Evolutionary conservation across 2,329 filamentous ascomycete genomes (phyloP).

Genomic region (Fusarium tanahbumbuense): DNA sequence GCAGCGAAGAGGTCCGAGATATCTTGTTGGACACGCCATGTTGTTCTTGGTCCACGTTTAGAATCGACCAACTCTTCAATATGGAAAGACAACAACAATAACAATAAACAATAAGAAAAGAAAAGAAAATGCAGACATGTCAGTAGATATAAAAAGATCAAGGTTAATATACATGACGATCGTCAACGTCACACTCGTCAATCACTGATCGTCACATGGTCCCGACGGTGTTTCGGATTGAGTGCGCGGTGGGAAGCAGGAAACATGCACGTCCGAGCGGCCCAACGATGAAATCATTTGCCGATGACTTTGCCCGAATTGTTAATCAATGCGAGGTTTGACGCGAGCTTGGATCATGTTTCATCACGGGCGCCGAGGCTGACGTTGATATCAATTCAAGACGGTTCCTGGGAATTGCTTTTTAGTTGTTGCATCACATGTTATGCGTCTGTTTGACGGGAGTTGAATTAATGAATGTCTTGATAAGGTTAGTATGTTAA

Average conservation of each 20-base stretch:
- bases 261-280: neutral
- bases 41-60: neutral
- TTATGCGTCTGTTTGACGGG: neutral
- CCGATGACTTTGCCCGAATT: neutral
- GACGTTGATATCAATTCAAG: neutral
- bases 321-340: neutral
- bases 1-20: neutral
- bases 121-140: neutral
- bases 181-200: neutral
- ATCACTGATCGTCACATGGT: neutral
- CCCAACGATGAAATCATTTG: neutral
- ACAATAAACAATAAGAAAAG: no score
- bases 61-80: neutral
- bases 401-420: neutral
- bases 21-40: neutral
- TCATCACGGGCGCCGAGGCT: neutral
- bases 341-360: neutral
- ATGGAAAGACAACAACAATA: no score
- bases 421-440: neutral
- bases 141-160: neutral
- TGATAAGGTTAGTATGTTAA: neutral
- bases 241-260: neutral
- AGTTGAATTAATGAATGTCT: neutral
- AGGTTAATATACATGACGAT: neutral
- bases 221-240: neutral